Evolutionary conservation across 2,329 filamentous ascomycete species (phyloP).

Genomic region (Hypoxylon sp.): DNA sequence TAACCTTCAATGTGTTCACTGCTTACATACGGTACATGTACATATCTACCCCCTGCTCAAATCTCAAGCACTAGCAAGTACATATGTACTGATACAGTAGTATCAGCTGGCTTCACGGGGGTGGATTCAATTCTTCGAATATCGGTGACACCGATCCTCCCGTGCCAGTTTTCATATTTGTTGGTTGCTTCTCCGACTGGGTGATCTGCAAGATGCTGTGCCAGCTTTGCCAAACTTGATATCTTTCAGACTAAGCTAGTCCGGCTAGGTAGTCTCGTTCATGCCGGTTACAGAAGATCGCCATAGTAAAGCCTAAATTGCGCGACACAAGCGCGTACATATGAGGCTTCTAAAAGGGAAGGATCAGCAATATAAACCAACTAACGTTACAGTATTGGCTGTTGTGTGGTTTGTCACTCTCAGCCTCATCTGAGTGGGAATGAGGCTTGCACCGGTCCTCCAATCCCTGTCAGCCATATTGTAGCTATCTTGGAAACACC

Average conservation of each 20-base stretch:
- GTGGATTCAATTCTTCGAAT: constrained; percentile 25
- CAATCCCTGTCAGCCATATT: constrained; percentile 24
- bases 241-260: constrained; percentile 32
- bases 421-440: constrained; percentile 45
- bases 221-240: constrained; percentile 31
- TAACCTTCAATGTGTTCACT: constrained; percentile 13
- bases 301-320: constrained; percentile 36
- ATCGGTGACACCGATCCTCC: constrained; percentile 30
- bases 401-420: constrained; percentile 41
- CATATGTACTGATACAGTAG: not conserved
- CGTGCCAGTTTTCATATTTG: constrained; percentile 17
- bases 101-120: constrained; percentile 16
- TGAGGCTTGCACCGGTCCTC: constrained; percentile 45
- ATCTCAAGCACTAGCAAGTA: constrained; percentile 26
- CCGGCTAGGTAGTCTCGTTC: constrained; percentile 26
- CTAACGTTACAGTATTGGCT: constrained; percentile 44
- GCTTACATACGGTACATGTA: no score
- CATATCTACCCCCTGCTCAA: constrained; percentile 20
- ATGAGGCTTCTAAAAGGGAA: constrained; percentile 29
- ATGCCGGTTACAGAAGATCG: constrained; percentile 26
- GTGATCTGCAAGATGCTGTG: constrained; percentile 28
- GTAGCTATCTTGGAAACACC: constrained; percentile 34
- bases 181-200: constrained; percentile 24
- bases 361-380: constrained; percentile 40
- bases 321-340: constrained; percentile 28